phyloP scores from a whole-genome alignment of 2,329 filamentous ascomycete species.

The Penicillium brevicompactum region DNA sequence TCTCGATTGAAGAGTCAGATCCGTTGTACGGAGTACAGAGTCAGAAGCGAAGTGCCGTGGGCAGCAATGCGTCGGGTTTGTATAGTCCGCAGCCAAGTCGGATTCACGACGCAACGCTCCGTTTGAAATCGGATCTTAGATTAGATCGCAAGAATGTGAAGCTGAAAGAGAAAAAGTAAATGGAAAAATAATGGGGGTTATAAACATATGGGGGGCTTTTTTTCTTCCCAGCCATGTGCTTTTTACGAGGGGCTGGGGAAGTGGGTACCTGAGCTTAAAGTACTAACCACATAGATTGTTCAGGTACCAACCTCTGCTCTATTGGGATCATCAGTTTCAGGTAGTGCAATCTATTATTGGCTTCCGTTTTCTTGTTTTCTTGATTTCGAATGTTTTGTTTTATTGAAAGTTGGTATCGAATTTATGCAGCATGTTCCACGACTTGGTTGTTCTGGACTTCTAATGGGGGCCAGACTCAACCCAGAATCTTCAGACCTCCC shows the following conservation, averaged over 20 bases:
- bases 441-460: neutral
- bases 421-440: neutral
- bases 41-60: neutral
- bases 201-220: conserved; percentile 3
- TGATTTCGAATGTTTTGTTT: neutral
- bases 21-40: neutral
- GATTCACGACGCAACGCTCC: neutral
- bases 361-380: neutral
- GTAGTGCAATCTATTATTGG: neutral
- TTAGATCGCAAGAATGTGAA: conserved; percentile 10
- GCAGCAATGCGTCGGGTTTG: conserved; percentile 6
- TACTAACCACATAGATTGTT: neutral
- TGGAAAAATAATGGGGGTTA: conserved; percentile 18
- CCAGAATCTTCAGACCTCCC: conserved; percentile 47
- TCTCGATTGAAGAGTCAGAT: neutral
- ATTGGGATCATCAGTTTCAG: neutral
- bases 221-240: conserved; percentile 27
- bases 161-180: neutral
- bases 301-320: neutral
- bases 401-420: neutral
- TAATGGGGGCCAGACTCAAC: conserved; percentile 29
- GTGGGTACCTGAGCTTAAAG: conserved; percentile 4
- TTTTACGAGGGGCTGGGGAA: conserved; percentile 23
- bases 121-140: neutral
- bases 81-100: conserved; percentile 10